These are phyloP conservation scores for Grosmannia serpens DNA, from an alignment of 2,329 filamentous ascomycete species.

Conservation along the genomic window DNA sequence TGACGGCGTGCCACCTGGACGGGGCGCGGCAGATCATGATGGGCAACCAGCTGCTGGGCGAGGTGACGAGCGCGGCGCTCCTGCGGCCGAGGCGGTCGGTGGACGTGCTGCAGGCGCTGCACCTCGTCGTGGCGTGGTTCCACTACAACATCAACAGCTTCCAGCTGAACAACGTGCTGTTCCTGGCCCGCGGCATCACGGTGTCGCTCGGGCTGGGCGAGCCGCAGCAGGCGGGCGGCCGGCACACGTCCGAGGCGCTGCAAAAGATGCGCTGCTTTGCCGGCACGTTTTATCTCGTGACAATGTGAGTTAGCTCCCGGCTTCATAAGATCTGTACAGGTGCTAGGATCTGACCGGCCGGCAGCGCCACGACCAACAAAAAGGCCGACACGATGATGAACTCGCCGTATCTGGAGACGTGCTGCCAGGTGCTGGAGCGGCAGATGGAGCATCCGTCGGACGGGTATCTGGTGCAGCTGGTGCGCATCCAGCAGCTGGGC, in stretches of 20 bases:
- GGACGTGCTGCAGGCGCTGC: constrained; percentile 35
- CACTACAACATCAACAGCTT: constrained; percentile 37
- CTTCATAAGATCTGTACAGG: neutral
- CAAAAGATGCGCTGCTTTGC: constrained; percentile 36
- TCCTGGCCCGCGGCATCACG: constrained; percentile 34
- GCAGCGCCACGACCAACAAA: constrained; percentile 25
- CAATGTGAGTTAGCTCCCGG: constrained; percentile 23
- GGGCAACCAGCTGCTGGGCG: constrained; percentile 31
- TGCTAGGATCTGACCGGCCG: neutral
- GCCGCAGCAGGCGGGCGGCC: constrained; percentile 12
- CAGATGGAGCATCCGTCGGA: constrained; percentile 32
- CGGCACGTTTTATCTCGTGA: constrained; percentile 38
- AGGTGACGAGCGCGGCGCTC: constrained; percentile 28
- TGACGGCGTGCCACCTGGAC: constrained; percentile 29
- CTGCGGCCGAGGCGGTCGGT: constrained; percentile 30
- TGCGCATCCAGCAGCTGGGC: constrained; percentile 34
- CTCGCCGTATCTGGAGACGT: constrained; percentile 30
- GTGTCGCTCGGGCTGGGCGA: constrained; percentile 28
- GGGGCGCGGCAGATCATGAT: constrained; percentile 30
- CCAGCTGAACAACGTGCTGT: constrained; percentile 37
- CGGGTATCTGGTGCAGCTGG: constrained; percentile 30
- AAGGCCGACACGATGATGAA: constrained; percentile 36
- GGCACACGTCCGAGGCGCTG: constrained; percentile 4
- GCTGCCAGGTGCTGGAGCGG: constrained; percentile 29
- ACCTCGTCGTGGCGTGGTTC: constrained; percentile 35